Percentiles rank a stretch among this genome's conserved stretches.
These are phyloP conservation scores for Penicillium sp. DNA, from an alignment of 2,329 filamentous ascomycete species.

Conservation along the genomic window DNA sequence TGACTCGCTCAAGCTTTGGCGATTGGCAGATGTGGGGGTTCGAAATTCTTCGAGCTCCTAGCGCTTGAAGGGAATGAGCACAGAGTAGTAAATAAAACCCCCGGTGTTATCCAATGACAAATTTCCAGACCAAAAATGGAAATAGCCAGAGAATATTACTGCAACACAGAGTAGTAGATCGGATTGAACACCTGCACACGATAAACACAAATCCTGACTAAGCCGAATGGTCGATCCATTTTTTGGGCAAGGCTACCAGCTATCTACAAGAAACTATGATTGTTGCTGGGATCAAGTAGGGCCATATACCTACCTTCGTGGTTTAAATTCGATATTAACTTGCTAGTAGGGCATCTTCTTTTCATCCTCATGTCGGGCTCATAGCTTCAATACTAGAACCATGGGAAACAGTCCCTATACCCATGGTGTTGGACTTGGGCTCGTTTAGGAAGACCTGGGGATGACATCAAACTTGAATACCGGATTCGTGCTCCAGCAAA, in stretches of 20 bases:
- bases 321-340: neutral
- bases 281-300: neutral
- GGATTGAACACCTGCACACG: neutral
- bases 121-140: neutral
- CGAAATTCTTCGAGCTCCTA: neutral
- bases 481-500: conserved; percentile 4
- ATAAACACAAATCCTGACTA: neutral
- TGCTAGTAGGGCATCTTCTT: neutral
- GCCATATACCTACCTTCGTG: neutral
- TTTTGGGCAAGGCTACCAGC: neutral
- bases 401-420: neutral
- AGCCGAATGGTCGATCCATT: neutral
- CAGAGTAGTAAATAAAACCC: neutral
- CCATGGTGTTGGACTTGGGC: neutral
- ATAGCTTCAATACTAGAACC: neutral
- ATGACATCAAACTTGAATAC: conserved; percentile 6
- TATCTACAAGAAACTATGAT: neutral
- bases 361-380: neutral
- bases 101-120: neutral
- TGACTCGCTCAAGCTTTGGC: neutral
- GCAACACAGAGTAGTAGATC: conserved; percentile 1
- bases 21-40: neutral
- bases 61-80: neutral
- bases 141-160: conserved; percentile 1
- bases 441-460: neutral